Evolutionary conservation across 2,329 filamentous ascomycete species (phyloP).

Genomic region (Nigrospora sphaerica): DNA sequence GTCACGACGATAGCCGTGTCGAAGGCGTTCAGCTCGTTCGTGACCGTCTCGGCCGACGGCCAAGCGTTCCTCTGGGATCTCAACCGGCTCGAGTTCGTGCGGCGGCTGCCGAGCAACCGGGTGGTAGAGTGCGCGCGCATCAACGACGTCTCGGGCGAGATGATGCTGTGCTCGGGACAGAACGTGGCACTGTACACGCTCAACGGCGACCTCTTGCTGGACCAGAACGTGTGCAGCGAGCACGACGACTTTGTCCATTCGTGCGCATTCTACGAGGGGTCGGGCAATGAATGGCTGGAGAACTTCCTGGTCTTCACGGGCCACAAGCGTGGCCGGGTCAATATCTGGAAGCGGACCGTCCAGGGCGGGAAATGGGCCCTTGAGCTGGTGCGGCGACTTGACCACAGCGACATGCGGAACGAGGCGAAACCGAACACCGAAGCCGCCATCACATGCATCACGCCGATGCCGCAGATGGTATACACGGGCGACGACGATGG

Average conservation of each 20-base stretch:
- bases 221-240: constrained; percentile 68
- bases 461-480: constrained; percentile 73
- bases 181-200: constrained; percentile 76
- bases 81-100: constrained; percentile 81
- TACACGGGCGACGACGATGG: constrained; percentile 95
- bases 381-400: constrained; percentile 71
- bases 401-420: constrained; percentile 66
- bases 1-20: constrained; percentile 79
- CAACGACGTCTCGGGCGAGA: constrained; percentile 86
- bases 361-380: constrained; percentile 63
- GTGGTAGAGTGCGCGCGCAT: constrained; percentile 69
- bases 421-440: constrained; percentile 51
- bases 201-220: constrained; percentile 76
- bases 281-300: constrained; percentile 86
- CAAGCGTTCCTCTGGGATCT: constrained; percentile 89
- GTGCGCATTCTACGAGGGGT: constrained; percentile 89
- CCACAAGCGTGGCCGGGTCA: constrained; percentile 75
- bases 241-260: constrained; percentile 71
- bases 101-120: constrained; percentile 56
- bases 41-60: constrained; percentile 77
- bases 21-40: constrained; percentile 78
- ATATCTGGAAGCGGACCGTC: constrained; percentile 60
- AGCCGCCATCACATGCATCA: constrained; percentile 77
- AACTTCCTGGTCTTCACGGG: constrained; percentile 83
- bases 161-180: constrained; percentile 73